Conservation (phyloP, 108 stramenopile species). For the Asterionellopsis glacialis region DNA sequence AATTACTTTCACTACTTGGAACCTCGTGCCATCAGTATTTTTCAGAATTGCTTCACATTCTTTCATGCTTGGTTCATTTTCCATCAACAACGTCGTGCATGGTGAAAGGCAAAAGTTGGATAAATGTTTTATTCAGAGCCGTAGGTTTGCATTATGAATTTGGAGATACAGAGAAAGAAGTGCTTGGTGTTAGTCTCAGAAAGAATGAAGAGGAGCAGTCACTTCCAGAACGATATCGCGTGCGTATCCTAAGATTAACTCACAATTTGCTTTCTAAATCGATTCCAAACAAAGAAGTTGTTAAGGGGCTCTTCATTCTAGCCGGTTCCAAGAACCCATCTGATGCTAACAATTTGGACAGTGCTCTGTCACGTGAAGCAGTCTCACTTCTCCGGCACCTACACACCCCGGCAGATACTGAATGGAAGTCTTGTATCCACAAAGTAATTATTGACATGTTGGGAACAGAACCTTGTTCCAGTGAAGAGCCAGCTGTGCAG, state of each 20-base stretch:
- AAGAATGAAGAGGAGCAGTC: neutral
- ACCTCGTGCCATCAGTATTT: neutral
- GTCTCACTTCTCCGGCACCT: constrained; percentile 59
- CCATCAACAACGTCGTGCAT: too few relatives aligned
- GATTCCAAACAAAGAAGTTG: constrained; percentile 23
- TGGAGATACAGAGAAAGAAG: too few relatives aligned
- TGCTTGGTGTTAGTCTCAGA: too few relatives aligned
- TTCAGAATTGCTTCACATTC: neutral
- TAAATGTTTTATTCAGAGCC: neutral
- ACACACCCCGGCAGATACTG: constrained; percentile 19
- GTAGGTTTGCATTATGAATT: neutral
- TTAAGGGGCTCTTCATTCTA: constrained; percentile 39
- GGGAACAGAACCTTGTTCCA: too few relatives aligned
- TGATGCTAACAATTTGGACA: constrained; percentile 22
- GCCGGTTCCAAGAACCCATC: constrained; percentile 25
- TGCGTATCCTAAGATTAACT: constrained; percentile 55
- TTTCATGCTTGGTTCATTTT: neutral
- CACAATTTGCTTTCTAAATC: constrained; percentile 31
- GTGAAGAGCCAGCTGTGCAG: too few relatives aligned
- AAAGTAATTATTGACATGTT: constrained; percentile 7
- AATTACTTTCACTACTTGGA: neutral
- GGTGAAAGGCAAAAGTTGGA: neutral
- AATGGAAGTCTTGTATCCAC: constrained; percentile 33
- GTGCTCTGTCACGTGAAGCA: constrained; percentile 27
- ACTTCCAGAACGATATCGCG: constrained; percentile 30